These are phyloP conservation scores for Sphaerostilbella broomeana DNA, from an alignment of 2,329 filamentous ascomycete genomes.

Conservation along the genomic window DNA sequence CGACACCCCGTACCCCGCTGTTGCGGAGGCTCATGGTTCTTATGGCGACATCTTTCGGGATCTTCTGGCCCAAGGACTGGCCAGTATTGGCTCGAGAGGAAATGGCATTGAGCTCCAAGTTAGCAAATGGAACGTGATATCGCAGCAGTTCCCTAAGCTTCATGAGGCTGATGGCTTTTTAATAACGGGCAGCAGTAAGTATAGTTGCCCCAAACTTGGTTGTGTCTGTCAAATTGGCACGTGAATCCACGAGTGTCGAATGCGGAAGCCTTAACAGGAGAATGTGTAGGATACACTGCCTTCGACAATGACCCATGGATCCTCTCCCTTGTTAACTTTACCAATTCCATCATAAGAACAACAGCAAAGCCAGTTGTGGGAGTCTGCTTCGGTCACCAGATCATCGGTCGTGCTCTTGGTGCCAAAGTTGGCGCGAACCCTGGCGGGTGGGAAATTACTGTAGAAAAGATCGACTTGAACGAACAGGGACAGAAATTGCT, in stretches of 20 bases:
- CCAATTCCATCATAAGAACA: slow-evolving; percentile 21
- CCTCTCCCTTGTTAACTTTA: slow-evolving; percentile 30
- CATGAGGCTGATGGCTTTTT: slow-evolving; percentile 26
- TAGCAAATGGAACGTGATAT: slow-evolving; percentile 26
- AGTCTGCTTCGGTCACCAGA: slow-evolving; percentile 43
- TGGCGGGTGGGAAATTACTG: slow-evolving; percentile 37
- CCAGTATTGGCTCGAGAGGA: slow-evolving; percentile 15
- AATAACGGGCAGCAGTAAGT: slow-evolving; percentile 29
- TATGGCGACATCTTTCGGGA: slow-evolving; percentile 28
- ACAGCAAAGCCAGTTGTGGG: slow-evolving; percentile 32
- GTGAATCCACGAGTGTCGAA: too few species aligned
- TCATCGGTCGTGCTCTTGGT: slow-evolving; percentile 35
- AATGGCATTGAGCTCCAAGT: slow-evolving; percentile 21
- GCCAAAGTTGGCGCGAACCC: slow-evolving; percentile 31
- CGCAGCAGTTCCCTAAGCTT: slow-evolving; percentile 21
- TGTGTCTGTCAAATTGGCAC: too few species aligned
- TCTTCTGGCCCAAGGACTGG: slow-evolving; percentile 22
- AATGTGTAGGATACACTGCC: slow-evolving; percentile 25
- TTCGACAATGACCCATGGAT: slow-evolving; percentile 37
- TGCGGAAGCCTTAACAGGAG: background rate
- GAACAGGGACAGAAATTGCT: slow-evolving; percentile 32
- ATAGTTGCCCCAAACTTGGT: too few species aligned
- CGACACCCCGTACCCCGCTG: slow-evolving; percentile 25
- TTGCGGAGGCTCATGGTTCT: slow-evolving; percentile 21
- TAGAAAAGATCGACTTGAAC: slow-evolving; percentile 31